phyloP scores from a whole-genome alignment of 805 yeast genomes.

The Brettanomyces naardenensis region DNA sequence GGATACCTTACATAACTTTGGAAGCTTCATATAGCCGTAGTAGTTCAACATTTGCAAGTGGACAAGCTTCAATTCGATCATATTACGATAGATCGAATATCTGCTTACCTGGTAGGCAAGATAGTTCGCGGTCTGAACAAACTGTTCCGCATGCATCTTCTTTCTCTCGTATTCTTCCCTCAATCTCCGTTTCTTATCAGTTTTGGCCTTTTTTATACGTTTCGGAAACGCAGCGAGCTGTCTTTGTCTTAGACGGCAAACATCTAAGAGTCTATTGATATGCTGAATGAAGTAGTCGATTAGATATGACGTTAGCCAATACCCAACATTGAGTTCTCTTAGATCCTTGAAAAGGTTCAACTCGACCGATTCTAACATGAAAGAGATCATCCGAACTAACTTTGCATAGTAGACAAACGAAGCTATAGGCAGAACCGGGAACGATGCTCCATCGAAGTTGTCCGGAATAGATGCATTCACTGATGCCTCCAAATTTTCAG shows the following conservation, averaged over 20 bases:
- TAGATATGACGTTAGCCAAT: slow-evolving; percentile 49
- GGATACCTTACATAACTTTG: slow-evolving; percentile 21
- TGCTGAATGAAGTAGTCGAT: slow-evolving; percentile 17
- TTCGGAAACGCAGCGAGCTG: slow-evolving; percentile 16
- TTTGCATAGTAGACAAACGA: slow-evolving; percentile 65
- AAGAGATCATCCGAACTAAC: slow-evolving; percentile 61
- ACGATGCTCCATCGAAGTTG: slow-evolving; percentile 9
- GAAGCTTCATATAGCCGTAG: slow-evolving; percentile 20
- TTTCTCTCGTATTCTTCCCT: slow-evolving; percentile 17
- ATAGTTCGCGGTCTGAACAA: slow-evolving; percentile 9
- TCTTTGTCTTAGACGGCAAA: slow-evolving; percentile 13
- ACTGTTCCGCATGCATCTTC: slow-evolving; percentile 8
- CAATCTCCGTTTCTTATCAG: slow-evolving; percentile 18
- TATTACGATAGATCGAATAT: slow-evolving; percentile 8
- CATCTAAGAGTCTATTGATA: slow-evolving; percentile 13
- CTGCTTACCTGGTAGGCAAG: slow-evolving; percentile 9
- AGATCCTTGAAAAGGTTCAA: slow-evolving; percentile 56
- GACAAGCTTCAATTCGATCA: slow-evolving; percentile 17
- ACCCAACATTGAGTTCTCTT: slow-evolving; percentile 61
- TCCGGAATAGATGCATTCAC: slow-evolving; percentile 23
- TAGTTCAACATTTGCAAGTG: slow-evolving; percentile 17
- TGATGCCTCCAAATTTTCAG: slow-evolving; percentile 53
- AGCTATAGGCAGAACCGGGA: slow-evolving; percentile 57
- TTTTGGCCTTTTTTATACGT: slow-evolving; percentile 19
- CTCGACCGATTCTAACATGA: slow-evolving; percentile 68